Percentiles rank a stretch among this genome's conserved stretches.
These are phyloP conservation scores for Aspergillus piperis DNA, from an alignment of 2,329 filamentous ascomycete species.

Conservation along the genomic window DNA sequence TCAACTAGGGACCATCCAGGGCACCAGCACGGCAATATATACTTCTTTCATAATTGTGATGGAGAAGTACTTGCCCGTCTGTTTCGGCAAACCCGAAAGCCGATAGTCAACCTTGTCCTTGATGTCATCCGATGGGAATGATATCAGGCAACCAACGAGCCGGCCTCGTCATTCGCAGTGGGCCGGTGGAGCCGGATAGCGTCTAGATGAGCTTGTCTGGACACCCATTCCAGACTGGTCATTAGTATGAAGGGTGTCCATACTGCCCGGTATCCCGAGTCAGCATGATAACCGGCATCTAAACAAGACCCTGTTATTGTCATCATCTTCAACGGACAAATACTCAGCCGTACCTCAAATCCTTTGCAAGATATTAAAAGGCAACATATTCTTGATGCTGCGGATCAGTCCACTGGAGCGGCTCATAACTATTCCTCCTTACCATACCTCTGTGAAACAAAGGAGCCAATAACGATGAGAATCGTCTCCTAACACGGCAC, in stretches of 20 bases:
- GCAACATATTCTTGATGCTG: neutral
- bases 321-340: neutral
- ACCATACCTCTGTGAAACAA: neutral
- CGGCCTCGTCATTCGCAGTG: neutral
- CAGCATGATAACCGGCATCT: neutral
- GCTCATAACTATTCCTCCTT: neutral
- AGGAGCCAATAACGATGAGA: neutral
- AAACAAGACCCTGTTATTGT: neutral
- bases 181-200: slow-evolving; percentile 2
- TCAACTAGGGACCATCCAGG: neutral
- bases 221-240: neutral
- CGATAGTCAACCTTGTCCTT: neutral
- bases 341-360: neutral
- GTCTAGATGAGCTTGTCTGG: neutral
- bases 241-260: neutral
- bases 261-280: neutral
- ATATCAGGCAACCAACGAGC: slow-evolving; percentile 6
- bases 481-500: neutral
- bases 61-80: neutral
- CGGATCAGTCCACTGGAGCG: neutral
- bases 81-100: neutral
- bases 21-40: neutral
- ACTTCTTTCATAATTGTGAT: neutral
- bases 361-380: neutral
- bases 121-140: slow-evolving; percentile 5